These are phyloP conservation scores for Clathrospora elynae DNA, from an alignment of 2,329 filamentous ascomycete species.

Conservation along the genomic window DNA sequence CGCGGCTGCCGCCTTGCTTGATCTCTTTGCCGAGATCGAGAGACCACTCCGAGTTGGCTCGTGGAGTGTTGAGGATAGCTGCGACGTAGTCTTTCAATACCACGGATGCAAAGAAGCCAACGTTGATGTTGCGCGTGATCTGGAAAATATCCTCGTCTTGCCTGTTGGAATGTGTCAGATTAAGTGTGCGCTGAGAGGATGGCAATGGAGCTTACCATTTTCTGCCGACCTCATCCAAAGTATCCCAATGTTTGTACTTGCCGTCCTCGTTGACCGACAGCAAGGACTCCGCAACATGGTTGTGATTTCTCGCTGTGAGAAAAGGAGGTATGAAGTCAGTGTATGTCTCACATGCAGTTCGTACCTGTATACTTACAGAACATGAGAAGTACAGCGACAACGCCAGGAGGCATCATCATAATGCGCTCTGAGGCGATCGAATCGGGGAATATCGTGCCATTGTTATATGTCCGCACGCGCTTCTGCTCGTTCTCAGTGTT, in stretches of 20 bases:
- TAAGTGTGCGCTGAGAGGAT: conserved; percentile 48
- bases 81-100: conserved; percentile 78
- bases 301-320: conserved; percentile 80
- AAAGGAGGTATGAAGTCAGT: too few species aligned
- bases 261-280: conserved; percentile 81
- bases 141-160: conserved; percentile 43
- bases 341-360: too few species aligned
- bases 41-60: conserved; percentile 76
- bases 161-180: conserved; percentile 34
- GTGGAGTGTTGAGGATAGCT: conserved; percentile 74
- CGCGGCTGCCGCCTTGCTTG: conserved; percentile 65
- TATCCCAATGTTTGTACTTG: conserved; percentile 73
- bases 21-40: conserved; percentile 70
- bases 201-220: conserved; percentile 37
- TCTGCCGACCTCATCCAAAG: conserved; percentile 53
- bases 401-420: conserved; percentile 70
- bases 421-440: conserved; percentile 69
- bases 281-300: conserved; percentile 77
- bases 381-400: conserved; percentile 67
- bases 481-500: conserved; percentile 69
- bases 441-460: conserved; percentile 70
- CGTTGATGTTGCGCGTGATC: conserved; percentile 65
- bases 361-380: too few species aligned
- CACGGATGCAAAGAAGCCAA: conserved; percentile 63
- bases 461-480: conserved; percentile 66